Base-by-base conservation (phyloP, 352 stramenopile species). In the Pythium monospermum region DNA sequence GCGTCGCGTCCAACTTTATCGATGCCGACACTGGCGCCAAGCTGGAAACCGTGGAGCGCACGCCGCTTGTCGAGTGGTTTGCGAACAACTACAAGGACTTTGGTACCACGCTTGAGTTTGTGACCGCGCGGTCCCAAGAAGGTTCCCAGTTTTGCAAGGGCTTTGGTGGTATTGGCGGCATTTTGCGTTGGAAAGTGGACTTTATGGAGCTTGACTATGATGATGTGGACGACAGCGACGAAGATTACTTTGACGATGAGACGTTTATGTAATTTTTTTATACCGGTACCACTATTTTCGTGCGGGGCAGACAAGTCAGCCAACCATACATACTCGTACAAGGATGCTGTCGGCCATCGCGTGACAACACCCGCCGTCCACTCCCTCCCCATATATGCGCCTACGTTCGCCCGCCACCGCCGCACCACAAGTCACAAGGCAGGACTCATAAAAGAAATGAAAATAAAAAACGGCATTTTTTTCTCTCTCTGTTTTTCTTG, bases 1-100 rank as follows among this genome's bases (percentile, higher is more conserved):
- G 81, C 21, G 88, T 99, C 51, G 72, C 96, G 39, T 91, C 73
- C 39, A 96, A 98, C 70, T 99, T 99, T 65, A 70, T 98, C 28
- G 96, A 99, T 65, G 27, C 76, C 0, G 93, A 96, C 6, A 98
- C 86, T 6, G 94, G 95, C 18, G 88, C 94, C 6, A 98, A 99
- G 70, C 74, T 99, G 13, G 97, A 99, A 70, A 96, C 96, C 6
- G 66, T 98, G 16, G 96, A 99, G 57, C 98, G 98, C 67, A 68
- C 94, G 56, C 73, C 88, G n/a, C 76, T 99, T 15, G 94, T 99
- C 11, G 97, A 99, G 70, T 99, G 97, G 97, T 96, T 99, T 51
- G 97, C 97, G 19, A 98, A 99, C 73, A 97, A 99, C 76, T 99
- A 99, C 84, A 99, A 99, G 72, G 79, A 95, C 47, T 99, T 98